A percentile compares a stretch with the other conserved stretches of the same genome.
Conservation (phyloP, 371 early-diverging fungal genomes). For the Blakeslea trispora region DNA sequence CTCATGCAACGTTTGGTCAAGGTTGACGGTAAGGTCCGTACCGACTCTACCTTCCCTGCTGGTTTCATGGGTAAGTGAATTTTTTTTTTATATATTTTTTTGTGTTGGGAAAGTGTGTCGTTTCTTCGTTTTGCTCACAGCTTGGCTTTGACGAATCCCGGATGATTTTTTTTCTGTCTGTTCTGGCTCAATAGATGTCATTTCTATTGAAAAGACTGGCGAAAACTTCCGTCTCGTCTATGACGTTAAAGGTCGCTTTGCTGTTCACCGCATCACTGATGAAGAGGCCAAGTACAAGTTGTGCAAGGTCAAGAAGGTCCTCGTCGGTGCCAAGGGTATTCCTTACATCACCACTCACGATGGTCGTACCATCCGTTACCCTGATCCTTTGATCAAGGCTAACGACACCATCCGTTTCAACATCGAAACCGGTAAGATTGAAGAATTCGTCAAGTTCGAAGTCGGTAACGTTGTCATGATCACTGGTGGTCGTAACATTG, state of each 20-base stretch:
- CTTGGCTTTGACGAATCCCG: slow-evolving; percentile 56
- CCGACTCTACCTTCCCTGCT: slow-evolving; percentile 97
- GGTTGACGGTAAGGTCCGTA: slow-evolving; percentile 99
- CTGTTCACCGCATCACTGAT: slow-evolving; percentile 97
- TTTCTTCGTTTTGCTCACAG: slow-evolving; percentile 28
- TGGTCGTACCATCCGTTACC: slow-evolving; percentile 99
- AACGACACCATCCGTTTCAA: slow-evolving; percentile 99
- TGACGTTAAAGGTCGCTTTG: slow-evolving; percentile 99
- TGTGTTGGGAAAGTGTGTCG: neutral
- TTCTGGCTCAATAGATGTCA: slow-evolving; percentile 71
- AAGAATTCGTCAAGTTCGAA: slow-evolving; percentile 95
- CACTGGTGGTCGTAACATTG: slow-evolving; percentile 99
- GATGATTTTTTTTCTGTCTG: slow-evolving; percentile 38
- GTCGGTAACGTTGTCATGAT: slow-evolving; percentile 96
- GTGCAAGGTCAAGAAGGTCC: slow-evolving; percentile 95
- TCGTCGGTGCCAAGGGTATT: slow-evolving; percentile 92
- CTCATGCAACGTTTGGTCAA: slow-evolving; percentile 98
- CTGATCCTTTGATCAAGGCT: slow-evolving; percentile 98
- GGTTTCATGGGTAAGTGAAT: slow-evolving; percentile 88
- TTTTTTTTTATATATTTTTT: slow-evolving; percentile 2
- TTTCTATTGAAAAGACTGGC: slow-evolving; percentile 98
- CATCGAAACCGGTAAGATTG: slow-evolving; percentile 92
- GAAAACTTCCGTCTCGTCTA: slow-evolving; percentile 99
- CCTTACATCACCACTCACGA: slow-evolving; percentile 99
- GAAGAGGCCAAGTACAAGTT: slow-evolving; percentile 99